phyloP scores from a whole-genome alignment of 2,329 filamentous ascomycete species.

The Sphaerulina populicola region DNA sequence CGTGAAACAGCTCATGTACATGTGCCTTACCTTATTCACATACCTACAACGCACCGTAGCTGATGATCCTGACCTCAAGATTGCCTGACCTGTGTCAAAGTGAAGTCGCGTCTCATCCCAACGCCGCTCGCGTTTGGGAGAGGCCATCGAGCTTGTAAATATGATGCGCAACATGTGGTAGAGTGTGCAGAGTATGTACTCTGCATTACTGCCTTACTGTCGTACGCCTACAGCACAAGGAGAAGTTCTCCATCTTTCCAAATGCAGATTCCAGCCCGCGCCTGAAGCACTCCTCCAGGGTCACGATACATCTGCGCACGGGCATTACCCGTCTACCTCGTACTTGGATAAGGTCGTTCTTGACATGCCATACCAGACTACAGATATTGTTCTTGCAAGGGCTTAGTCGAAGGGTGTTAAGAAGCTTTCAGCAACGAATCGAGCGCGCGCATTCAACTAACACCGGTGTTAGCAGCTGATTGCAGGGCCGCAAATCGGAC shows the following conservation, averaged over 20 bases:
- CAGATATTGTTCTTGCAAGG: not conserved
- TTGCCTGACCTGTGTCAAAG: too few species aligned
- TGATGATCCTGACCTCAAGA: too few species aligned
- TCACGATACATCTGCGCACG: not conserved
- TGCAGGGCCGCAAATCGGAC: not conserved
- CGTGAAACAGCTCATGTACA: too few species aligned
- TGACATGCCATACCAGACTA: not conserved
- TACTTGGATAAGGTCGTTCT: too few species aligned
- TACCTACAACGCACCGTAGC: too few species aligned
- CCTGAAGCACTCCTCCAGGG: not conserved
- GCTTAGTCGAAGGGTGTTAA: slow-evolving; percentile 58
- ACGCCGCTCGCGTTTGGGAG: too few species aligned
- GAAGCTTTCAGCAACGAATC: slow-evolving; percentile 98
- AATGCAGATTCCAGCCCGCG: not conserved
- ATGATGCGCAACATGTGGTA: not conserved
- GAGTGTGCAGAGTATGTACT: not conserved
- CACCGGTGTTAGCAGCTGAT: slow-evolving; percentile 25
- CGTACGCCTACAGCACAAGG: slow-evolving; percentile 1
- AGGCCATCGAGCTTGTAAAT: not conserved
- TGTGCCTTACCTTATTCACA: too few species aligned
- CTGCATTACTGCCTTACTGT: not conserved
- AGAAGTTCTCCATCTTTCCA: not conserved
- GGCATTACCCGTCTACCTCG: too few species aligned
- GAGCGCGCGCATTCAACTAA: slow-evolving; percentile 87
- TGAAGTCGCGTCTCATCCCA: too few species aligned